Base-by-base conservation (phyloP, 495 filamentous ascomycete species). In the Trichoderma reesei region DNA sequence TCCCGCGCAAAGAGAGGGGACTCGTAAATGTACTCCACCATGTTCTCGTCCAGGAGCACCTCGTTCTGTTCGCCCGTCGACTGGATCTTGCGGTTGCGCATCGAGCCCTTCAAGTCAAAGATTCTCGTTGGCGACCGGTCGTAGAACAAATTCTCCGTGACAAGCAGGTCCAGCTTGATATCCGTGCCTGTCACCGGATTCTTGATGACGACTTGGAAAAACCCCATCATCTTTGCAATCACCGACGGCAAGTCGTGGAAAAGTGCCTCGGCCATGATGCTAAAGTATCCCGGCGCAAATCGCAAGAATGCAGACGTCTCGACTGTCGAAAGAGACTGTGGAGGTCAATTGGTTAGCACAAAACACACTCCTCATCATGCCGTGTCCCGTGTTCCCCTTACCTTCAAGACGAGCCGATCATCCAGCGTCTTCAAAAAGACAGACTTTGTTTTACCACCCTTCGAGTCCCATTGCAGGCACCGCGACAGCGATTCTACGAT, bases 111-210 rank as follows among this genome's bases (percentile, higher is more conserved):
- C 66, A 99, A 84, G 72, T 99, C 94, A 74, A 98, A 99, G 60
- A 96, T 92, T n/a, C 91, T 84, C 11, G 86, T 92, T 0, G 92
- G 91, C 14, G 86, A 85, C 14, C 94, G 90, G 69, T 97, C 93
- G 67, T 99, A 99, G 72, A 99, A 99, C 59, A 99, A 78, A 74
- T 99, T 99, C 78, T 99, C 94, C 92, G 98, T 99, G 34, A 98
- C 82, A 42, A 98, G 78, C 34, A 99, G 82, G 71, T 90, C 95
- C 77, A 91, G 94, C 71, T 96, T 95, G 75, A 97, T 94, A 72
- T 99, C 94, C 1, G 87, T 87, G 65, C 91, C 91, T 0, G 93
- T 97, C 5, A 85, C 82, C 0, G 93, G 90, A 69, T 98, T 98
- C 75, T 94, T 96, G 77, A 99, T 97, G 67, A 89, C 86, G 65